phyloP scores from a whole-genome alignment of 257 asterid species.

The Petunia secreta region DNA sequence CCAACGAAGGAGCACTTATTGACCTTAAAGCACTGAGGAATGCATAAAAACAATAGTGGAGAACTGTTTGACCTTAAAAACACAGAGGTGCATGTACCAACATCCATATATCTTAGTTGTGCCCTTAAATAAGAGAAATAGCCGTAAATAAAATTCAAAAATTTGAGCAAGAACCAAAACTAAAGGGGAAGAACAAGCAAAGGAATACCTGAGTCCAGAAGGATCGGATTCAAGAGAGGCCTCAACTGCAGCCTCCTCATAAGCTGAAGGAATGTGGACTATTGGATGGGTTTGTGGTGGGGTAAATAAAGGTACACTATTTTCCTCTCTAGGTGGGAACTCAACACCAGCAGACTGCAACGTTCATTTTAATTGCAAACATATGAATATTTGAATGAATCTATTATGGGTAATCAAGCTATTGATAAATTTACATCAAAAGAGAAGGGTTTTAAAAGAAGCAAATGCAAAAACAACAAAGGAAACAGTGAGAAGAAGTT shows the following conservation, averaged over 20 bases:
- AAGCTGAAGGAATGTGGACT: constrained; percentile 52
- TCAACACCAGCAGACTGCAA: constrained; percentile 84
- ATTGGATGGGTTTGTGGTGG: constrained; percentile 93
- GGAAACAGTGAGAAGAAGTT: not conserved
- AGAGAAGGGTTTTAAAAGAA: not conserved
- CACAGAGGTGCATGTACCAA: not conserved
- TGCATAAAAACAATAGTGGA: constrained; percentile 12
- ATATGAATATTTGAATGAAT: constrained; percentile 20
- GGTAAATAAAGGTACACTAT: constrained; percentile 83
- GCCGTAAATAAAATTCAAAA: not conserved
- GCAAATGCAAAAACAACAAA: not conserved
- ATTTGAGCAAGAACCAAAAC: not conserved
- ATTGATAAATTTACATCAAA: not conserved
- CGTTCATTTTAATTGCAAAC: constrained; percentile 29
- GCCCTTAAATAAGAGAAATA: not conserved
- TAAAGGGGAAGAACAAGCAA: not conserved
- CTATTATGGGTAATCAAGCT: not conserved
- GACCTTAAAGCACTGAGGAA: constrained; percentile 1
- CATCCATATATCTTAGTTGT: not conserved
- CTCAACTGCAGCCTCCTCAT: constrained; percentile 93
- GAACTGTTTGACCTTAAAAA: not conserved
- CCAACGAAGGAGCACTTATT: not conserved
- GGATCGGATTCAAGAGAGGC: constrained; percentile 90
- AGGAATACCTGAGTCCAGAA: constrained; percentile 84
- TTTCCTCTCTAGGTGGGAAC: constrained; percentile 91